Base-by-base conservation (phyloP, 2,329 filamentous ascomycete species). In the Penicillium paneum region DNA sequence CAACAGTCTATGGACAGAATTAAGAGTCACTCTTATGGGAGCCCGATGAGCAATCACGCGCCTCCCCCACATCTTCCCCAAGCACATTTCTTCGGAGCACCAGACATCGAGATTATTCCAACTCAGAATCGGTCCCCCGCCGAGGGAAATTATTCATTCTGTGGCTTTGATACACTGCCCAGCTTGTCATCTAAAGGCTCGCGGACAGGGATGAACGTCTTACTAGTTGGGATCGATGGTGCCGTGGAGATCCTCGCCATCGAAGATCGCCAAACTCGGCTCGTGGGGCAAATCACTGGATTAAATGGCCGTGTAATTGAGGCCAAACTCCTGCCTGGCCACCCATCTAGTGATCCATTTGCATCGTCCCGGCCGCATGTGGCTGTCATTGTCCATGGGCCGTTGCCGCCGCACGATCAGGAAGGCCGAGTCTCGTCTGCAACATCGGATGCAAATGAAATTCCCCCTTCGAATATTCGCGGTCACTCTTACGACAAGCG, bases 241-340 rank as follows among this genome's bases (percentile, higher is more conserved):
- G 87, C 87, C 1, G 69, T 97, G 46, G 88, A 93, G 59, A 81
- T 96, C 15, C 87, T 90, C 61, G 80, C 84, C 19, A 81, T 95
- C 29, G 84, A 85, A 40, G 89, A 87, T 66, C 85, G 86, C 57
- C 88, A 88, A 45, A 72, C 90, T 50, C 87, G 90, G 52, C 80
- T 83, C 21, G 75, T 91, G 29, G 86, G 86, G 19, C 84, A 84
- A 52, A 75, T 97, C 44, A 87, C 88, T 66, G 90, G 90, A 5
- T 78, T 97, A 28, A 84, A 86, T 64, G 93, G 93, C 38, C 86
- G 86, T 21, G 89, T 97, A 1, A 79, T 91, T 59, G 83, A 88
- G 60, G 92, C 92, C 51, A 96, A 93, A 72, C 84, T 97, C 24
- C 73, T 97, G 45, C 86, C 89, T 1, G 90, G 87, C 82, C 83